These are phyloP conservation scores for Solanum virginianum DNA, from an alignment of 257 asterid genomes.

Conservation along the genomic window DNA sequence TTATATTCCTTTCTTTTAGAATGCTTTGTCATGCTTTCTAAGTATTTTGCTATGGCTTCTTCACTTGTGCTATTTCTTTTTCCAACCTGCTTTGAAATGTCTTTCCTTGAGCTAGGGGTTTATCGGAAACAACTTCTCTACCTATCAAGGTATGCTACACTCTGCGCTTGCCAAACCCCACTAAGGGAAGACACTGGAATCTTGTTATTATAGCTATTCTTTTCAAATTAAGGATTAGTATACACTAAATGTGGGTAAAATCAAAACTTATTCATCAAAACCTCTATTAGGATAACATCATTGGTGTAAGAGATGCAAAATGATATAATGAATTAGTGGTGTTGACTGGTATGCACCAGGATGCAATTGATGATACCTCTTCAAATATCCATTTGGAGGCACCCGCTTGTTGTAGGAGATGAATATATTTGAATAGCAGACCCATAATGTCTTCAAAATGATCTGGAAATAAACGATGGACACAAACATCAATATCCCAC, in stretches of 20 bases:
- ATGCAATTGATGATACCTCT: constrained; percentile 41
- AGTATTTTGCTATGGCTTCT: neutral
- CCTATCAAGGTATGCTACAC: neutral
- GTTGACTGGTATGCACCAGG: neutral
- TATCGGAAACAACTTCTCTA: neutral
- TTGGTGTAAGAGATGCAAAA: neutral
- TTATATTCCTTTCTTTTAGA: neutral
- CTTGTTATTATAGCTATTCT: neutral
- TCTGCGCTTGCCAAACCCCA: neutral
- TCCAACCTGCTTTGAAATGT: neutral
- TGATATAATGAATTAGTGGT: neutral
- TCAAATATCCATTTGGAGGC: constrained; percentile 80
- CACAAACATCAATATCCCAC: neutral
- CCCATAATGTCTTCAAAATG: constrained; percentile 87
- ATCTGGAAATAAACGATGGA: constrained; percentile 36
- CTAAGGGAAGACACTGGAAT: neutral
- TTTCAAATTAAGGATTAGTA: neutral
- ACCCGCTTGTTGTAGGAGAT: constrained; percentile 74
- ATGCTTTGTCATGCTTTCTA: neutral
- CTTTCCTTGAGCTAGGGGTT: neutral
- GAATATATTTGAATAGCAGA: constrained; percentile 63
- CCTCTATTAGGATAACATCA: neutral
- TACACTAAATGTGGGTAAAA: neutral
- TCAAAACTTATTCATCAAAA: neutral
- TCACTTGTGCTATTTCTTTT: neutral